Conservation (phyloP, 2,329 filamentous ascomycete species). For the Phialocephala sp. region DNA sequence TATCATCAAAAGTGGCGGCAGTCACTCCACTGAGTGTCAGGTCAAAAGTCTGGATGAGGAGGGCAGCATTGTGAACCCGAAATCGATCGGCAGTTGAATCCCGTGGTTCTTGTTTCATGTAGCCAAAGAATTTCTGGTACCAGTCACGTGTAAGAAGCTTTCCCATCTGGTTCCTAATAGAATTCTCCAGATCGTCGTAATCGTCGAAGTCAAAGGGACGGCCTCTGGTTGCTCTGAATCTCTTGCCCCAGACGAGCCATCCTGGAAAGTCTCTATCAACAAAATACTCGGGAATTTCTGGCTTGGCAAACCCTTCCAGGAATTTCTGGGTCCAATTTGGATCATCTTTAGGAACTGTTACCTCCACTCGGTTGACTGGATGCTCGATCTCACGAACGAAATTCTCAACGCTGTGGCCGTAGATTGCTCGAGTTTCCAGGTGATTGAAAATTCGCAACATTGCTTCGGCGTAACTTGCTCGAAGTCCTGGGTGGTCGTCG, state of each 20-base stretch:
- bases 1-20: conserved; percentile 80
- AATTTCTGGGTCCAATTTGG: conserved; percentile 80
- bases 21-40: conserved; percentile 83
- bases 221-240: conserved; percentile 78
- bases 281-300: conserved; percentile 79
- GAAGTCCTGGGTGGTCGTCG: conserved; percentile 86
- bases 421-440: conserved; percentile 84
- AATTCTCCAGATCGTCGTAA: conserved; percentile 82
- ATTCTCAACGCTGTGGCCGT: conserved; percentile 85
- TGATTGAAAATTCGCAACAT: conserved; percentile 80
- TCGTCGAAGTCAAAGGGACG: conserved; percentile 67
- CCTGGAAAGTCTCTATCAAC: conserved; percentile 92
- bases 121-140: conserved; percentile 88
- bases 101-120: conserved; percentile 93
- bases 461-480: conserved; percentile 80
- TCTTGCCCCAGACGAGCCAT: conserved; percentile 95
- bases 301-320: conserved; percentile 76
- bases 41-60: conserved; percentile 89
- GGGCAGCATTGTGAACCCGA: conserved; percentile 83
- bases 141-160: conserved; percentile 80
- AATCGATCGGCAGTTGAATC: conserved; percentile 84
- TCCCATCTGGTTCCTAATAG: conserved; percentile 79
- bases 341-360: conserved; percentile 77
- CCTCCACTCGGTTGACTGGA: conserved; percentile 75
- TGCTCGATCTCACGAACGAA: conserved; percentile 83